phyloP scores from a whole-genome alignment of 331 rosid genomes.

The Erythrophleum ivorense region DNA sequence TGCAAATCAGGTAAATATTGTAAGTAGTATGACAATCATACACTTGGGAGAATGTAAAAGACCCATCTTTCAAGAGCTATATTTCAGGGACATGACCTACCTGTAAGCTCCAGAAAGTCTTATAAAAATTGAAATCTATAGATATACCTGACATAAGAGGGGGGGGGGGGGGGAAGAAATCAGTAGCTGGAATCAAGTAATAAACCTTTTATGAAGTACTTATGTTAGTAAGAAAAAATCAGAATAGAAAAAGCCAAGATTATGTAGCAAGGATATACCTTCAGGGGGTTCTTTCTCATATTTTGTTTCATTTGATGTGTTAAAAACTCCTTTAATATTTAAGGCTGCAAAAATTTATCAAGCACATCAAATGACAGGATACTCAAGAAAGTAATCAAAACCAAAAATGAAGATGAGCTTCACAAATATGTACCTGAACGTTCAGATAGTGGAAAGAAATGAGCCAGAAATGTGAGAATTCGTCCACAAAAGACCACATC shows the following conservation, averaged over 20 bases:
- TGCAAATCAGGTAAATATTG: slow-evolving; percentile 3
- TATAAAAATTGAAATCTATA: slow-evolving; percentile 95
- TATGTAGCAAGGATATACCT: slow-evolving; percentile 54
- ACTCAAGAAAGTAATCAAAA: slow-evolving; percentile 34
- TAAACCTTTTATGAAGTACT: neutral
- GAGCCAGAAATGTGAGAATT: slow-evolving; percentile 96
- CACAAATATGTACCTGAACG: slow-evolving; percentile 72
- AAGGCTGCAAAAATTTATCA: slow-evolving; percentile 65
- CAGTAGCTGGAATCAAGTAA: slow-evolving; percentile 18
- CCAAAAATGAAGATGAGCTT: slow-evolving; percentile 19
- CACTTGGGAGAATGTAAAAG: slow-evolving; percentile 32
- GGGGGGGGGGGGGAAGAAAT: neutral
- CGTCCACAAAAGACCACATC: slow-evolving; percentile 98
- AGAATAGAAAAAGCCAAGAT: slow-evolving; percentile 33
- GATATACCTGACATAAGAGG: slow-evolving; percentile 71
- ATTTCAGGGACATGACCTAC: slow-evolving; percentile 49
- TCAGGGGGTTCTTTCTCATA: slow-evolving; percentile 90
- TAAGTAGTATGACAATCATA: slow-evolving; percentile 8
- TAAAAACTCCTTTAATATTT: slow-evolving; percentile 96
- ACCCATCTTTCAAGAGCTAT: slow-evolving; percentile 7
- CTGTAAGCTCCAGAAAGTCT: slow-evolving; percentile 99
- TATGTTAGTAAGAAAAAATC: slow-evolving; percentile 14
- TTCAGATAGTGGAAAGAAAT: slow-evolving; percentile 94
- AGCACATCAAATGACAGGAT: slow-evolving; percentile 26
- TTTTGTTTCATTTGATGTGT: slow-evolving; percentile 94